phyloP scores from a whole-genome alignment of 495 filamentous ascomycete species.

The Gamarada debralockiae region DNA sequence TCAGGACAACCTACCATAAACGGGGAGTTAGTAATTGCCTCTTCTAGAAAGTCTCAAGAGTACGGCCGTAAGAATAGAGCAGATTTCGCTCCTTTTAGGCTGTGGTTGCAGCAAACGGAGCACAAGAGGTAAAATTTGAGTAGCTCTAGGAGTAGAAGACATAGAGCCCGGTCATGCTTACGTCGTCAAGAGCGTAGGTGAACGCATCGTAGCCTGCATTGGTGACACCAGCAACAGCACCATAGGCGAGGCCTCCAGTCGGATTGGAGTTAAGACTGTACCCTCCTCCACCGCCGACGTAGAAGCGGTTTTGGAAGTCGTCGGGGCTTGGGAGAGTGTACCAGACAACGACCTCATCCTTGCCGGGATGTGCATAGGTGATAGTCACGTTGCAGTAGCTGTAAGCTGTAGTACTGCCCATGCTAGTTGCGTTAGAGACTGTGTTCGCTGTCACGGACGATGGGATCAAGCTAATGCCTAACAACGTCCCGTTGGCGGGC shows the following conservation, averaged over 20 bases:
- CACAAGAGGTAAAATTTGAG: no score
- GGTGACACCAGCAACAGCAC: slow-evolving; percentile 35
- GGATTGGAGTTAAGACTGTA: slow-evolving; percentile 18
- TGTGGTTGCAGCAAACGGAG: no score
- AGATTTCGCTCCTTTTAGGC: no score
- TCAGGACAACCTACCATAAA: no score
- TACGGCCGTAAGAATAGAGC: no score
- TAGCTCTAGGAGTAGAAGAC: no score
- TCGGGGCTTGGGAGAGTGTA: slow-evolving; percentile 24
- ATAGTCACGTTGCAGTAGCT: slow-evolving; percentile 37
- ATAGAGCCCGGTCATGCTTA: no score
- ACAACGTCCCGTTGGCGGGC: slow-evolving; percentile 20
- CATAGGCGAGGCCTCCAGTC: slow-evolving; percentile 26
- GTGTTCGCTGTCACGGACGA: slow-evolving; percentile 20
- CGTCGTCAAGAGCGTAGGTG: slow-evolving; percentile 32
- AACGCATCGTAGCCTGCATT: slow-evolving; percentile 38
- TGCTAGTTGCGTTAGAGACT: slow-evolving; percentile 22
- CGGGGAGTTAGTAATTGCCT: no score
- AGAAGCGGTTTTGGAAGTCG: slow-evolving; percentile 24
- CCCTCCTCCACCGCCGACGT: slow-evolving; percentile 24
- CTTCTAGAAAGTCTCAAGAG: no score
- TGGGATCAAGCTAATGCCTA: slow-evolving; percentile 23
- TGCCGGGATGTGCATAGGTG: slow-evolving; percentile 34
- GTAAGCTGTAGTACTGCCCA: slow-evolving; percentile 11
- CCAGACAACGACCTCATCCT: slow-evolving; percentile 21